Percentiles rank a stretch among this genome's conserved stretches.
Conservation (phyloP, 495 filamentous ascomycete species). For the Penicilliopsis zonata region DNA sequence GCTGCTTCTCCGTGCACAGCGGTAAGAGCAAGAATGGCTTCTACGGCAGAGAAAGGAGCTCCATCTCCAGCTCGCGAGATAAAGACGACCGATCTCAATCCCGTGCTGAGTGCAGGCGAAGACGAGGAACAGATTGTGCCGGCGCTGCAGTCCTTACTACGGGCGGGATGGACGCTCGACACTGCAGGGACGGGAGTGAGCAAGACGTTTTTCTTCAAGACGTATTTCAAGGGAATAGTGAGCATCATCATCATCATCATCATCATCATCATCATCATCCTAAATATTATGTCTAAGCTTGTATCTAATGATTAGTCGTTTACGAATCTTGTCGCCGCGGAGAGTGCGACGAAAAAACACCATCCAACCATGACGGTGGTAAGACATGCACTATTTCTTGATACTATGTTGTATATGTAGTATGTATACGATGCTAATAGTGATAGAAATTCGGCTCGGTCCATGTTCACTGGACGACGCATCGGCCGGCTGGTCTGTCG, state of each 20-base stretch:
- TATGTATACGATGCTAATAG: neutral
- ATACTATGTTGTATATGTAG: neutral
- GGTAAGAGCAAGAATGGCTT: too few species aligned
- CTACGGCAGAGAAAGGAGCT: too few species aligned
- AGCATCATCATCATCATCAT: too few species aligned
- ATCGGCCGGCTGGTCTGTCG: conserved; percentile 59
- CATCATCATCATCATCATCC: too few species aligned
- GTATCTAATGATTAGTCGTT: too few species aligned
- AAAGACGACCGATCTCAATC: too few species aligned
- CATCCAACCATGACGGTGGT: conserved; percentile 36
- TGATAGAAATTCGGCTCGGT: conserved; percentile 31
- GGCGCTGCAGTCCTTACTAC: conserved; percentile 13
- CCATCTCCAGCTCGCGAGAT: too few species aligned
- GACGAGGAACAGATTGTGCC: conserved; percentile 16
- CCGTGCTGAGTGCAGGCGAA: too few species aligned
- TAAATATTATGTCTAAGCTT: too few species aligned
- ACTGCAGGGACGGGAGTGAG: conserved; percentile 22
- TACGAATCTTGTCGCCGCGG: conserved; percentile 26
- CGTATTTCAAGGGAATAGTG: conserved; percentile 34
- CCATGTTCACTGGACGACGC: conserved; percentile 58
- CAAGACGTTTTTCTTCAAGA: conserved; percentile 35
- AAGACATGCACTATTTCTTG: conserved; percentile 10
- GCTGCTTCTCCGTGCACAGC: too few species aligned
- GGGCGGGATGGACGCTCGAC: conserved; percentile 28
- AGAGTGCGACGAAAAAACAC: conserved; percentile 32